Evolutionary conservation across 225 moss, liverwort and hornwort genomes (phyloP).

Genomic region (Pleurozium schreberi): DNA sequence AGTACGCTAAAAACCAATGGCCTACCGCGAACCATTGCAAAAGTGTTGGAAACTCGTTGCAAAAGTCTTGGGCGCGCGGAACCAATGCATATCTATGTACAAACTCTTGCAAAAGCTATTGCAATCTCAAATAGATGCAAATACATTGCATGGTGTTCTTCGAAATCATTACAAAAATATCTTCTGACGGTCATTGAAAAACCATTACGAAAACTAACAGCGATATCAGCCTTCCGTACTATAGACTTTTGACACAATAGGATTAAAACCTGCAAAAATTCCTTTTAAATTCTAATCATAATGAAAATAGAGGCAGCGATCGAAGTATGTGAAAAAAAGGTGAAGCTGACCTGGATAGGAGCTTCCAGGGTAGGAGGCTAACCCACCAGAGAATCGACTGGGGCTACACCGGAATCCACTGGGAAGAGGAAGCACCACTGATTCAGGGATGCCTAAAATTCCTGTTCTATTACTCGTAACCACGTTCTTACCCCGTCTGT

Average conservation of each 20-base stretch:
- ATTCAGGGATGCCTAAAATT: conserved; percentile 10
- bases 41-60: neutral
- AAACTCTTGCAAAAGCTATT: neutral
- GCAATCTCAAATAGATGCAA: too few species aligned
- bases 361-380: conserved; percentile 31
- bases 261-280: neutral
- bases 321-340: neutral
- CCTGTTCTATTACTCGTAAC: neutral
- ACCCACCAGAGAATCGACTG: conserved; percentile 37
- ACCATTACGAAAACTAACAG: neutral
- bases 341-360: conserved; percentile 25
- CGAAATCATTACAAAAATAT: neutral
- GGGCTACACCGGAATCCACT: conserved; percentile 26
- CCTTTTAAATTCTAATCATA: neutral
- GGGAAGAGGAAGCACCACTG: conserved; percentile 3
- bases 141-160: neutral
- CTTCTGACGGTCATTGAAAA: neutral
- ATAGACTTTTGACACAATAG: neutral
- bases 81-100: neutral
- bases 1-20: neutral
- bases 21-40: neutral
- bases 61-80: neutral
- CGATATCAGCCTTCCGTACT: too few species aligned
- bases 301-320: neutral
- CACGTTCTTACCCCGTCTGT: conserved; percentile 18